Conservation (phyloP, 352 stramenopile species). For the Globisporangium megalacanthum region DNA sequence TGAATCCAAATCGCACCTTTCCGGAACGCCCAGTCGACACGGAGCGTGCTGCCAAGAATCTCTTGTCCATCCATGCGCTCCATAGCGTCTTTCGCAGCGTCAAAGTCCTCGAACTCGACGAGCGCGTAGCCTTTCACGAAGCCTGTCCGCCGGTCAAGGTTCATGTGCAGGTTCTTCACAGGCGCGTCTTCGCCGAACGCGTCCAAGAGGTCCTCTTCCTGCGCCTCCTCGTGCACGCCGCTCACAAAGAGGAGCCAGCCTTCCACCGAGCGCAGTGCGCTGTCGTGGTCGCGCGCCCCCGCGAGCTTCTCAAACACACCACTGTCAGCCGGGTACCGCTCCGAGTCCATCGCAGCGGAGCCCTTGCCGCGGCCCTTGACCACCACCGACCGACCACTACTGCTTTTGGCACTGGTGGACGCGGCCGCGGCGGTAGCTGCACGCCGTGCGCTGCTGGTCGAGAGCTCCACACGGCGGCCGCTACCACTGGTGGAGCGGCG, state of each 20-base stretch:
- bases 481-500: conserved; percentile 11
- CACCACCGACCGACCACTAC: conserved; percentile 33
- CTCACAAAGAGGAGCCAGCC: conserved; percentile 97
- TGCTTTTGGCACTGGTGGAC: conserved; percentile 1
- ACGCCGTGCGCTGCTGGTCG: not conserved
- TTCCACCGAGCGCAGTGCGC: conserved; percentile 85
- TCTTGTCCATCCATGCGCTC: conserved; percentile 90
- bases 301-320: conserved; percentile 79
- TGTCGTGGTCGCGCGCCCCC: conserved; percentile 31
- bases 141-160: conserved; percentile 92
- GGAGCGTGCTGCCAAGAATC: conserved; percentile 86
- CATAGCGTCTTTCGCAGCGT: conserved; percentile 89
- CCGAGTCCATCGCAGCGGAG: conserved; percentile 63
- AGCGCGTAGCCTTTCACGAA: conserved; percentile 96
- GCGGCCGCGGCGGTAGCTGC: not conserved
- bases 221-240: conserved; percentile 93
- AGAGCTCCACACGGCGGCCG: conserved; percentile 1
- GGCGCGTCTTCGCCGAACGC: conserved; percentile 93
- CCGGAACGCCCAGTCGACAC: conserved; percentile 93
- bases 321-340: conserved; percentile 62
- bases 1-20: conserved; percentile 30
- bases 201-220: conserved; percentile 96
- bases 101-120: conserved; percentile 91
- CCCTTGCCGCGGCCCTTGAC: conserved; percentile 72
- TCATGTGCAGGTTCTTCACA: conserved; percentile 96